phyloP scores from a whole-genome alignment of 371 early-diverging fungal genomes.

The Rhizopus arrhizus region DNA sequence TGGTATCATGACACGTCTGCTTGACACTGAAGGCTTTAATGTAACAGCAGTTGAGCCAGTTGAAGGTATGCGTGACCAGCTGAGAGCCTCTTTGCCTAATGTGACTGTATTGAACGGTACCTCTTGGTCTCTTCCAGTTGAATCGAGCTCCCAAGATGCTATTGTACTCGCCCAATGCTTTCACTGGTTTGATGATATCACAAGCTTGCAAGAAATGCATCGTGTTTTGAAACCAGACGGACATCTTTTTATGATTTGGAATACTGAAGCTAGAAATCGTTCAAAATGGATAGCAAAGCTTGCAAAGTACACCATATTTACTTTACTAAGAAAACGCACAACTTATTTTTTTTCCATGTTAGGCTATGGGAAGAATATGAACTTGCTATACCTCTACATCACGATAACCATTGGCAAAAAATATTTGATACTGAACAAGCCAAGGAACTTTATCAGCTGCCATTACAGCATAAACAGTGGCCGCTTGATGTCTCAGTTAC shows the following conservation, averaged over 20 bases:
- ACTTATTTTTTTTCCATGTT: not conserved
- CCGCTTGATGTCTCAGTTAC: slow-evolving; percentile 17
- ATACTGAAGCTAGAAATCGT: slow-evolving; percentile 36
- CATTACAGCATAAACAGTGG: slow-evolving; percentile 19
- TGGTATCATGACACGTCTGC: slow-evolving; percentile 35
- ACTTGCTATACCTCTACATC: slow-evolving; percentile 31
- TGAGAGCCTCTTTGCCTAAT: slow-evolving; percentile 17
- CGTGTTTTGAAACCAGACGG: slow-evolving; percentile 51
- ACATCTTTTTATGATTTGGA: slow-evolving; percentile 43
- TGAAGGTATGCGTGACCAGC: slow-evolving; percentile 42
- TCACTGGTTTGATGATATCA: slow-evolving; percentile 55
- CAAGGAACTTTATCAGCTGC: slow-evolving; percentile 26
- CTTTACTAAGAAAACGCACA: not conserved
- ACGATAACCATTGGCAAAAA: slow-evolving; percentile 30
- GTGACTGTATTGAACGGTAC: slow-evolving; percentile 36
- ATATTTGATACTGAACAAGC: slow-evolving; percentile 35
- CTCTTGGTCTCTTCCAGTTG: slow-evolving; percentile 41
- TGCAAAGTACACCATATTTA: slow-evolving; percentile 16
- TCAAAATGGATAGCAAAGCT: slow-evolving; percentile 35
- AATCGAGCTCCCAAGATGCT: slow-evolving; percentile 33
- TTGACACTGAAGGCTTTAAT: slow-evolving; percentile 25
- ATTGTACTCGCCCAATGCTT: slow-evolving; percentile 53
- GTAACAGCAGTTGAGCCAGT: slow-evolving; percentile 53
- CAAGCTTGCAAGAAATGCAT: slow-evolving; percentile 41
- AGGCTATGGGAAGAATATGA: slow-evolving; percentile 33